Evolutionary conservation across 169 alveolate species (phyloP), one percentile per base, ranked within the genome.

Genomic region (Cryptosporidium baileyi): DNA sequence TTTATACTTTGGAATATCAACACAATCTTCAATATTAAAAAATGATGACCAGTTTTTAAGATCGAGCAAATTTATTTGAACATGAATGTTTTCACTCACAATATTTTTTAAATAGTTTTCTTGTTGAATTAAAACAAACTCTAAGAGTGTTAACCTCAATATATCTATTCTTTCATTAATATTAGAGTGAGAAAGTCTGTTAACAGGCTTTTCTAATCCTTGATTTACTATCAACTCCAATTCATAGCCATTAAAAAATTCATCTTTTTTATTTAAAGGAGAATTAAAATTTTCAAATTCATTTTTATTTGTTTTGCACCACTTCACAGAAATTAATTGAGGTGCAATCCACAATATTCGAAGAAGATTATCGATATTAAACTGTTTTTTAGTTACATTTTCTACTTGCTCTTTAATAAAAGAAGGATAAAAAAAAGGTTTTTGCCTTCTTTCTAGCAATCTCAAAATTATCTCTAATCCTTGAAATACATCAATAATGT

Each of bases 361-460:
- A 52, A 32, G 85, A 17, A 74, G 52, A 57, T 54, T 57, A 2
- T 74, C 67, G 22, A 74, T 51, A 19, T 47, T 17, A 74, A 74
- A 54, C 19, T 32, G n/a, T 54, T 74, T 74, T 11, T 74, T 51
- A n/a, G 67, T 54, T 7, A 74, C 44, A 22, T 57, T 74, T 24
- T 74, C 85, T 8, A 57, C 85, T 30, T 74, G 85, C 3, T 74
- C 85, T 36, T 36, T 74, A 34, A 74, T 43, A 52, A 74, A 24
- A 30, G 59, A 40, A 38, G 59, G 85, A 54, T 74, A 74, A 54
- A 74, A 57, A 54, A 74, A 74, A 32, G 85, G 85, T 11, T 57
- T 74, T 40, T 74, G 85, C 32, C 85, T 51, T 74, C 85, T 74
- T 40, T 74, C 85, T 26, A 74, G 54, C n/a, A 74, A 11, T 11